Conservation (phyloP, 202 grass and related monocot genomes). For the Saccharum hybrid region DNA sequence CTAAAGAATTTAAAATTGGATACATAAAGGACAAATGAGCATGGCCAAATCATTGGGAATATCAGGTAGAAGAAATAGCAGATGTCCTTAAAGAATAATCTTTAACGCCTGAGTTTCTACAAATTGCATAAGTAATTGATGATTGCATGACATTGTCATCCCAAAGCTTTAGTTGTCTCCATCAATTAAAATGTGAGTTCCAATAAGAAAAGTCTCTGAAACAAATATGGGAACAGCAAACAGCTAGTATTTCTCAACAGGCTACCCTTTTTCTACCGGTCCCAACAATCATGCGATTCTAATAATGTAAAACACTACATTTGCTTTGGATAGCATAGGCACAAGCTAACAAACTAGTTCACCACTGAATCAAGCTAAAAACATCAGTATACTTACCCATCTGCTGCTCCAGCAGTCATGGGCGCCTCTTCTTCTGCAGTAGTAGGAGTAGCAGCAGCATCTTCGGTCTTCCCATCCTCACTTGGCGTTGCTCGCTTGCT, state of each 20-base stretch:
- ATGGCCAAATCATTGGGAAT: background rate
- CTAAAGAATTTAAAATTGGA: constrained; percentile 17
- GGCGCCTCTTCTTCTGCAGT: constrained; percentile 11
- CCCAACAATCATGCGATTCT: background rate
- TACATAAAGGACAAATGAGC: background rate
- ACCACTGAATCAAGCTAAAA: background rate
- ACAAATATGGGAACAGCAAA: background rate
- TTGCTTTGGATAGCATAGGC: background rate
- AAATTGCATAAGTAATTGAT: background rate
- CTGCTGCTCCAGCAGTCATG: background rate
- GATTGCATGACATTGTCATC: constrained; percentile 6
- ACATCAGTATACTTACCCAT: constrained; percentile 45
- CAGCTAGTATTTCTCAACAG: background rate
- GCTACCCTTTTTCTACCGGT: background rate
- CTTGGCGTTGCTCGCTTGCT: constrained; percentile 16
- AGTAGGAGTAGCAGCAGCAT: background rate
- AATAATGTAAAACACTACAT: constrained; percentile 20
- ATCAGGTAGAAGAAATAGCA: background rate
- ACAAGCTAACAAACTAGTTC: background rate
- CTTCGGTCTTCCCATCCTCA: constrained; percentile 36
- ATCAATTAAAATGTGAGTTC: background rate
- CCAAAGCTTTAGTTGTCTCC: background rate
- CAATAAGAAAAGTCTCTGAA: constrained; percentile 3
- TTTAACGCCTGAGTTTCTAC: too few species aligned
- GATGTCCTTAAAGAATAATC: background rate